Conservation (phyloP, 2,329 filamentous ascomycete species). For the Scolecobasidium constrictum region DNA sequence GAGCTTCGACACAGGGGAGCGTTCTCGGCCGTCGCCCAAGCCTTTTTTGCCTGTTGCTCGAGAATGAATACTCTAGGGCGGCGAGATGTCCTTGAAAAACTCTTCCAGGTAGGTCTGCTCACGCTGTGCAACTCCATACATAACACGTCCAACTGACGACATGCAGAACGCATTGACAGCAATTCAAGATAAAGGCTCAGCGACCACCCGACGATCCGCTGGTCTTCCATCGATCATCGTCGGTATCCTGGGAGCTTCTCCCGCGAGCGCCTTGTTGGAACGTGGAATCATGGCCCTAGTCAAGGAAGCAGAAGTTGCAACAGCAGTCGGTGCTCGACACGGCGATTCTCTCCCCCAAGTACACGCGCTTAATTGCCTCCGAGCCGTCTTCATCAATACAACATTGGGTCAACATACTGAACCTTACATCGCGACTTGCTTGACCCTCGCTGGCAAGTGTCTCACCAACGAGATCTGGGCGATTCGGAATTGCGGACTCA, state of each 20-base stretch:
- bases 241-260: conserved; percentile 62
- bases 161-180: conserved; percentile 53
- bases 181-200: conserved; percentile 66
- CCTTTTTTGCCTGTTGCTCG: conserved; percentile 72
- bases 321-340: conserved; percentile 30
- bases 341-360: conserved; percentile 27
- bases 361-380: conserved; percentile 93
- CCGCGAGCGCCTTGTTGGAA: conserved; percentile 45
- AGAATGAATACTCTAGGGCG: conserved; percentile 44
- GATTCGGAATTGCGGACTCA: conserved; percentile 83
- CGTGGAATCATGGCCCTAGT: conserved; percentile 54
- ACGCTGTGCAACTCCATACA: conserved; percentile 6
- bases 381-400: conserved; percentile 81
- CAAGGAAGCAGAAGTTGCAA: conserved; percentile 44
- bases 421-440: conserved; percentile 57
- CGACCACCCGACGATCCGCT: conserved; percentile 77
- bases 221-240: conserved; percentile 82
- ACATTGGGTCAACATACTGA: conserved; percentile 64
- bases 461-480: conserved; percentile 49
- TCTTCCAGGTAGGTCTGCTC: conserved; percentile 59
- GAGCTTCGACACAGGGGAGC: conserved; percentile 82
- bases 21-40: conserved; percentile 84
- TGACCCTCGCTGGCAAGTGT: conserved; percentile 56
- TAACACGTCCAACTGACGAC: conserved; percentile 2
- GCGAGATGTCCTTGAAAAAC: conserved; percentile 33